Conservation (phyloP, 352 stramenopile species). For the Thraustochytrium striatum region DNA sequence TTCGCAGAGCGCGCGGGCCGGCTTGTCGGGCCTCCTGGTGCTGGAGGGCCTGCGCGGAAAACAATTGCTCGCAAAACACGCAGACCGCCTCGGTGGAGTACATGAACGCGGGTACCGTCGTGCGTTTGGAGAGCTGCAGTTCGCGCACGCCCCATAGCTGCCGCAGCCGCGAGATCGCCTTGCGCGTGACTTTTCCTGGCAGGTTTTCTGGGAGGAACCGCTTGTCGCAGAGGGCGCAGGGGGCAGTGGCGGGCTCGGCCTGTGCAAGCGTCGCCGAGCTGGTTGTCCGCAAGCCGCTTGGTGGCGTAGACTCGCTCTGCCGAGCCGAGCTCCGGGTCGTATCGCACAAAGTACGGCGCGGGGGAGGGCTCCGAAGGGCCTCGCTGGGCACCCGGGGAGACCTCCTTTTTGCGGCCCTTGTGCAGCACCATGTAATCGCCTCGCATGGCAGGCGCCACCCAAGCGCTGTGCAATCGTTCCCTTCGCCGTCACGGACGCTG, state of each 20-base stretch:
- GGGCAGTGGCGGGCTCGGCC: not conserved
- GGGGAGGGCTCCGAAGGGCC: too few relatives aligned
- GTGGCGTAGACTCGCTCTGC: slow-evolving; percentile 8
- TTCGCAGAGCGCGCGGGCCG: not conserved
- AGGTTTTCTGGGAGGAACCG: not conserved
- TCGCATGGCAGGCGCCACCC: too few relatives aligned
- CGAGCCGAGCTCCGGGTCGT: not conserved
- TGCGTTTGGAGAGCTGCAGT: slow-evolving; percentile 1
- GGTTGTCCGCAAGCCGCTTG: too few relatives aligned
- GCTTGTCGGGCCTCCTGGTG: not conserved
- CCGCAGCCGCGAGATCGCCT: not conserved
- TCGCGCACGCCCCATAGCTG: slow-evolving; percentile 1
- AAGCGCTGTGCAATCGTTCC: too few relatives aligned
- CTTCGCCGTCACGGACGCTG: too few relatives aligned
- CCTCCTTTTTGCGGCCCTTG: too few relatives aligned
- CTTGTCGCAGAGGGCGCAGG: slow-evolving; percentile 1
- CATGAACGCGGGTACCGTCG: not conserved
- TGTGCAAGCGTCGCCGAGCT: too few relatives aligned
- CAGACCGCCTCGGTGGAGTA: not conserved
- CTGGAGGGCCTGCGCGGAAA: not conserved
- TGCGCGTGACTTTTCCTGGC: not conserved
- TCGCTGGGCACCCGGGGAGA: too few relatives aligned
- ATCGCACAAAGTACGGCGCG: slow-evolving; percentile 17
- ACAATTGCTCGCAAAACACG: slow-evolving; percentile 46
- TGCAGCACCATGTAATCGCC: too few relatives aligned